These are phyloP conservation scores for Cystobasidium sp. DNA, from an alignment of 1,284 basidiomycete species.

Conservation along the genomic window DNA sequence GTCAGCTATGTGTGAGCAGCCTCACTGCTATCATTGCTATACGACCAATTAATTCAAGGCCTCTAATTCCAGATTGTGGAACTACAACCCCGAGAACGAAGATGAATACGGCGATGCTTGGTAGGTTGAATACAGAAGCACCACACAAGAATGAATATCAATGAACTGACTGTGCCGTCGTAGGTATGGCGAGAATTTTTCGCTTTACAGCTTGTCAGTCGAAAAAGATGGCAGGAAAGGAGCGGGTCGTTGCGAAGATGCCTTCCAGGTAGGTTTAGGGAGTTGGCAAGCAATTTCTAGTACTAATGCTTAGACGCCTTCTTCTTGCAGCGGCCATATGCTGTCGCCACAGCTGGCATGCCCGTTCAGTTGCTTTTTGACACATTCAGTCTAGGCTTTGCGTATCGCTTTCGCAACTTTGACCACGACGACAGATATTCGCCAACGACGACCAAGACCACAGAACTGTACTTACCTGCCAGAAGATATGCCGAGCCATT, in stretches of 20 bases:
- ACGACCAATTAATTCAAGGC: slow-evolving; percentile 1
- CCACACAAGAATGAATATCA: neutral
- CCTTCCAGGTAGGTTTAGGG: slow-evolving; percentile 60
- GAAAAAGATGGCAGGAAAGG: slow-evolving; percentile 66
- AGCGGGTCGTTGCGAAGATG: slow-evolving; percentile 75
- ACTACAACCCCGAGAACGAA: slow-evolving; percentile 86
- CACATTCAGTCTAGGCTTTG: slow-evolving; percentile 35
- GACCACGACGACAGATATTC: neutral
- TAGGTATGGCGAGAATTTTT: slow-evolving; percentile 68
- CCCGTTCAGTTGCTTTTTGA: slow-evolving; percentile 25
- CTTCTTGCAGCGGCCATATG: slow-evolving; percentile 38
- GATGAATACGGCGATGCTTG: slow-evolving; percentile 82
- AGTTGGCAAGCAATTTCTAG: neutral
- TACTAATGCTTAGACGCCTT: neutral
- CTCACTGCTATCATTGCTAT: slow-evolving; percentile 5
- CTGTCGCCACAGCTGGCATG: slow-evolving; percentile 39
- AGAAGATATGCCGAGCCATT: slow-evolving; percentile 44
- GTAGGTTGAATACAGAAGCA: slow-evolving; percentile 72
- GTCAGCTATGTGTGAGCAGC: slow-evolving; percentile 22
- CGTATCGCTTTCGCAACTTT: slow-evolving; percentile 29
- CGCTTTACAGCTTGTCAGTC: slow-evolving; percentile 72
- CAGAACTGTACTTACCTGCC: slow-evolving; percentile 52
- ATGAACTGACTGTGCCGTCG: slow-evolving; percentile 26
- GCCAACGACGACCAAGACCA: slow-evolving; percentile 44
- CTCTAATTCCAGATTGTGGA: slow-evolving; percentile 72